Conservation (phyloP, 2,329 filamentous ascomycete species). For the Sphaerulina populicola region DNA sequence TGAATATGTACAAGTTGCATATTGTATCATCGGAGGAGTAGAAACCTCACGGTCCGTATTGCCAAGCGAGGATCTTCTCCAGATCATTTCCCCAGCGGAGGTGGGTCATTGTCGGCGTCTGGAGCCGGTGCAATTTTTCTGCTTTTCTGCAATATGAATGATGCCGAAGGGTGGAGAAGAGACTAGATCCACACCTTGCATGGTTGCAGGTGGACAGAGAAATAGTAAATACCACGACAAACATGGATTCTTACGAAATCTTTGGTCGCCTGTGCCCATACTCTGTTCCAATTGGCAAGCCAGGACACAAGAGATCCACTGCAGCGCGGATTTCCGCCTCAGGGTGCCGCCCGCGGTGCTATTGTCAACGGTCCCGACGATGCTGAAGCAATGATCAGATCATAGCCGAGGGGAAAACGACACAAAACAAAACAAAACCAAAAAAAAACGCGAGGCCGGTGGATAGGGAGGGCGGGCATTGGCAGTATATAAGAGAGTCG, state of each 20-base stretch:
- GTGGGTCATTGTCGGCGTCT: constrained; percentile 3
- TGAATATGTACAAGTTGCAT: no score
- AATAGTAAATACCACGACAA: neutral
- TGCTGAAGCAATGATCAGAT: neutral
- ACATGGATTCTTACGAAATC: neutral
- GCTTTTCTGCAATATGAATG: constrained; percentile 6
- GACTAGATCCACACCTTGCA: neutral
- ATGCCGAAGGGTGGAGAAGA: constrained; percentile 9
- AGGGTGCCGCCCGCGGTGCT: neutral
- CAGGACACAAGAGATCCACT: neutral
- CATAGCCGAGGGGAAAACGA: neutral
- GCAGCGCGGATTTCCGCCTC: neutral
- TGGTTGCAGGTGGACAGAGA: neutral
- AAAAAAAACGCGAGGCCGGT: neutral
- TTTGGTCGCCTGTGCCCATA: neutral
- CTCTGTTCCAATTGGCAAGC: no score
- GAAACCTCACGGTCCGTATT: no score
- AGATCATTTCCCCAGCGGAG: constrained; percentile 3
- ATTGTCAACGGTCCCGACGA: neutral
- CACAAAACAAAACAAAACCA: no score
- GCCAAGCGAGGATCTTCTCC: neutral
- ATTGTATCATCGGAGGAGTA: no score
- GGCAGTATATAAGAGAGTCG: neutral
- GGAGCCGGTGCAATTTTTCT: constrained; percentile 6
- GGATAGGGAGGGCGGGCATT: no score